Percentiles rank a stretch among this genome's conserved stretches.
Evolutionary conservation across 1,284 basidiomycete species (phyloP).

Genomic region (Amylostereum areolatum): DNA sequence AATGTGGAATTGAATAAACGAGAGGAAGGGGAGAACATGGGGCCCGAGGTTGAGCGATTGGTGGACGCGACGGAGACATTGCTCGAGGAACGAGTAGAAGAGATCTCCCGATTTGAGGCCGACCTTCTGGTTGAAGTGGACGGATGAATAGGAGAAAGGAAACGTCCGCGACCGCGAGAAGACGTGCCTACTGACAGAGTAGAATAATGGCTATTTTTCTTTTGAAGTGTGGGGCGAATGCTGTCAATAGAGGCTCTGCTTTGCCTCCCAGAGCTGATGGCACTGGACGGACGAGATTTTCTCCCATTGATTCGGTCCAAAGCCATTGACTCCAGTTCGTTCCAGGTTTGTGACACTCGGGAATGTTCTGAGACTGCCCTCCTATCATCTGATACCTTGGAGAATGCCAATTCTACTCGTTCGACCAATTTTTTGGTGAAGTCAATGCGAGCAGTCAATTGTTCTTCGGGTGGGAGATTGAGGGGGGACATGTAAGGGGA

Average conservation of each 20-base stretch:
- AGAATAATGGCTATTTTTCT: slow-evolving; percentile 42
- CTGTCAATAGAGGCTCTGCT: slow-evolving; percentile 41
- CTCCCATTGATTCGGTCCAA: slow-evolving; percentile 54
- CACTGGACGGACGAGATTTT: slow-evolving; percentile 61
- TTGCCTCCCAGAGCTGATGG: slow-evolving; percentile 46
- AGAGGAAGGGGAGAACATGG: slow-evolving; percentile 27
- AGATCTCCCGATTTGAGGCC: slow-evolving; percentile 13
- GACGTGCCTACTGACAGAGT: slow-evolving; percentile 40
- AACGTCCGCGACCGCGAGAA: slow-evolving; percentile 27
- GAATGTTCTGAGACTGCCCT: slow-evolving; percentile 53
- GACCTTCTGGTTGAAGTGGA: slow-evolving; percentile 9
- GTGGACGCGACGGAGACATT: slow-evolving; percentile 41
- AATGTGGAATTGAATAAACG: slow-evolving; percentile 60
- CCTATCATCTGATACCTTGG: slow-evolving; percentile 42
- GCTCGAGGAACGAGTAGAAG: slow-evolving; percentile 38
- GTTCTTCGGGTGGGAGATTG: slow-evolving; percentile 51
- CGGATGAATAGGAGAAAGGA: slow-evolving; percentile 41
- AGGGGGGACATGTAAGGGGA: slow-evolving; percentile 39
- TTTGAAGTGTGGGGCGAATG: slow-evolving; percentile 20
- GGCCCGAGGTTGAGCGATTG: slow-evolving; percentile 50
- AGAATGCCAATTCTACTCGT: slow-evolving; percentile 36
- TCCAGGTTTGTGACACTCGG: slow-evolving; percentile 71
- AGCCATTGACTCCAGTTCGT: slow-evolving; percentile 74
- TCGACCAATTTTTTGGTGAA: slow-evolving; percentile 53
- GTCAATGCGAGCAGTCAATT: slow-evolving; percentile 51